Percentiles rank a stretch among this genome's conserved stretches.
Evolutionary conservation across 176 grass and related monocot genomes (phyloP).

Genomic region (Ananas comosus): DNA sequence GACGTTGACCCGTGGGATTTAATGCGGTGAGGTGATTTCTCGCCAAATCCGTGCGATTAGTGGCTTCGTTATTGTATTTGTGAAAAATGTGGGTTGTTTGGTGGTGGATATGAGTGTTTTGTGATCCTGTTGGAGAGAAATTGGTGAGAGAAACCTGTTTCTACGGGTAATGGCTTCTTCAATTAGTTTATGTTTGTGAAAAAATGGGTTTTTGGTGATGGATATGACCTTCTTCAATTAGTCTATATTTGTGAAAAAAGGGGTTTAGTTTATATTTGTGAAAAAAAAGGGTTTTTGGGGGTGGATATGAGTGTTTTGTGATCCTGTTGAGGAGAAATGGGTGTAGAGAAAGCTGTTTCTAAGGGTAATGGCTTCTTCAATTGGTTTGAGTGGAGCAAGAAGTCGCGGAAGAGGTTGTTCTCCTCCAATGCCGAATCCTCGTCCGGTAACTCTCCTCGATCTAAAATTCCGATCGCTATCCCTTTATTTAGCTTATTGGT

Average conservation of each 20-base stretch:
- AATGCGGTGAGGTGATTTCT: not conserved
- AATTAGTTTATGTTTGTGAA: slow-evolving; percentile 27
- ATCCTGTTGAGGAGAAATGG: slow-evolving; percentile 30
- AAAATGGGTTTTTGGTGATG: not conserved
- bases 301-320: not conserved
- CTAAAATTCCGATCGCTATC: not conserved
- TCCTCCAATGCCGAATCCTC: slow-evolving; percentile 7
- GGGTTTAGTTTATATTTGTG: not conserved
- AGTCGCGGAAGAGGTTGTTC: slow-evolving; percentile 57
- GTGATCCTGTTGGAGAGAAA: slow-evolving; percentile 8
- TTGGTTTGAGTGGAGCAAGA: slow-evolving; percentile 85
- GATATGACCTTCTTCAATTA: no score
- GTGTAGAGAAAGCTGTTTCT: slow-evolving; percentile 53
- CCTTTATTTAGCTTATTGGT: no score
- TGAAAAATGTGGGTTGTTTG: not conserved
- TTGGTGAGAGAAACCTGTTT: slow-evolving; percentile 57
- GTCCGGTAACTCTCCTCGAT: slow-evolving; percentile 17
- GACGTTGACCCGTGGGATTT: not conserved
- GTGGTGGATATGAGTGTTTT: not conserved
- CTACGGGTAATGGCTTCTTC: slow-evolving; percentile 67
- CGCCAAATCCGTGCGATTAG: not conserved
- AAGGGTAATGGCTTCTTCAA: slow-evolving; percentile 72
- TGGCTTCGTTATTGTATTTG: not conserved
- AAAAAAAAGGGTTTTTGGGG: not conserved
- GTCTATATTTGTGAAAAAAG: not conserved